A percentile compares a stretch with the other conserved stretches of the same genome.
These are phyloP conservation scores for Clonostachys sp. DNA, from an alignment of 2,329 filamentous ascomycete genomes.

Conservation along the genomic window DNA sequence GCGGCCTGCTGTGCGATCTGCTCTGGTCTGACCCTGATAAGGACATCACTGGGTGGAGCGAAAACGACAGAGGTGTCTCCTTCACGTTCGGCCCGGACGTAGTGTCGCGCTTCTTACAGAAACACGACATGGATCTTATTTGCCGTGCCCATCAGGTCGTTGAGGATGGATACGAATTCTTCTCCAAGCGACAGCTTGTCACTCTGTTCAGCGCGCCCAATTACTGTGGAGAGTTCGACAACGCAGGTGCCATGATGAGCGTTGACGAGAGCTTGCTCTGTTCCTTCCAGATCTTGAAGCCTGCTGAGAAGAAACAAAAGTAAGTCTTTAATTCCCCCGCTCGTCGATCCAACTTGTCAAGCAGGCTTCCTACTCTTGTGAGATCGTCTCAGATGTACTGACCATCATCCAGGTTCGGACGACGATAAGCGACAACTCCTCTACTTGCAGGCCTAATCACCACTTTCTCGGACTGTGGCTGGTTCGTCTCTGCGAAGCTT, in stretches of 20 bases:
- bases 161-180: constrained; percentile 99
- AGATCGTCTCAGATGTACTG: constrained; percentile 42
- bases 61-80: constrained; percentile 97
- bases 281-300: constrained; percentile 99
- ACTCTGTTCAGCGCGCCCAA: constrained; percentile 98
- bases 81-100: constrained; percentile 98
- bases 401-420: constrained; percentile 85
- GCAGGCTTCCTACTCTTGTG: too few species aligned
- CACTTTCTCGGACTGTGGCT: background rate
- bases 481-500: constrained; percentile 2
- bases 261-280: constrained; percentile 97
- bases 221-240: constrained; percentile 99
- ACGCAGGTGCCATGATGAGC: constrained; percentile 99
- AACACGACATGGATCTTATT: constrained; percentile 99
- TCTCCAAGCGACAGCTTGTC: constrained; percentile 95
- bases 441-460: constrained; percentile 3
- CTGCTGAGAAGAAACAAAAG: constrained; percentile 99
- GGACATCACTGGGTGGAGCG: constrained; percentile 98
- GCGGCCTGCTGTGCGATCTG: constrained; percentile 93
- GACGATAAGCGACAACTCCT: constrained; percentile 57
- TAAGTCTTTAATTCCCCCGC: constrained; percentile 66
- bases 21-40: constrained; percentile 99
- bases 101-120: constrained; percentile 94
- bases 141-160: constrained; percentile 98
- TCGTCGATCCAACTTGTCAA: too few species aligned